Percentiles rank a stretch among this genome's conserved stretches.
These are phyloP conservation scores for Penicillium sp. DNA, from an alignment of 2,329 filamentous ascomycete genomes.

Conservation along the genomic window DNA sequence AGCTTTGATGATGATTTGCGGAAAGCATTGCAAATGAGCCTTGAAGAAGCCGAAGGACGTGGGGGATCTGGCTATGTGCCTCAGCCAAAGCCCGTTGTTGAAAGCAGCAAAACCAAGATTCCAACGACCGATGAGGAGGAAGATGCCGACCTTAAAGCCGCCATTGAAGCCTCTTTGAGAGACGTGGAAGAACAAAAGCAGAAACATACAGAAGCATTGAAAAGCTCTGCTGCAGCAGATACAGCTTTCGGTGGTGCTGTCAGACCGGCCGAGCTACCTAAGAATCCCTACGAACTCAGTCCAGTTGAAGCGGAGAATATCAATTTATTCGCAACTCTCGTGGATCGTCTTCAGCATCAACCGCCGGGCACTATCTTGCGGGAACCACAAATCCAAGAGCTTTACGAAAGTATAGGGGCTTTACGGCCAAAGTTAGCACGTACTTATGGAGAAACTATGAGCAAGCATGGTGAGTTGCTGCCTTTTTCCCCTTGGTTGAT, in stretches of 20 bases:
- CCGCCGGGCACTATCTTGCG: constrained; percentile 92
- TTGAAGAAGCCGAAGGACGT: constrained; percentile 83
- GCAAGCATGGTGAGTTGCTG: constrained; percentile 76
- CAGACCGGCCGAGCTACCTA: constrained; percentile 58
- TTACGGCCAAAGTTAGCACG: constrained; percentile 88
- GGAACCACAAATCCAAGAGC: constrained; percentile 94
- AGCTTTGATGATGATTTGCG: constrained; percentile 94
- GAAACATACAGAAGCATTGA: constrained; percentile 76
- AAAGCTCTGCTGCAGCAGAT: constrained; percentile 65
- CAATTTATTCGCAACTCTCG: constrained; percentile 88
- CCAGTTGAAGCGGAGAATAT: constrained; percentile 96
- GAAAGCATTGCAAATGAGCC: constrained; percentile 88
- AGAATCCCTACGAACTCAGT: constrained; percentile 91
- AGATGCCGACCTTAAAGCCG: constrained; percentile 87
- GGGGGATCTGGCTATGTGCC: constrained; percentile 67
- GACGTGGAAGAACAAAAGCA: constrained; percentile 99
- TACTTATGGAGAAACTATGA: constrained; percentile 98
- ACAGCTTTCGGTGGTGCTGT: constrained; percentile 47
- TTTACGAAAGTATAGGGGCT: constrained; percentile 95
- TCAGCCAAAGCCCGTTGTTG: constrained; percentile 45
- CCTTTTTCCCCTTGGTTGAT: neutral
- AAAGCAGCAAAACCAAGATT: constrained; percentile 8
- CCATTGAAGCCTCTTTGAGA: constrained; percentile 87
- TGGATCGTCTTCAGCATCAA: constrained; percentile 91
- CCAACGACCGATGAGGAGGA: constrained; percentile 66